Conservation (phyloP, 1,284 basidiomycete genomes). For the Lentinula novae-zelandiae region DNA sequence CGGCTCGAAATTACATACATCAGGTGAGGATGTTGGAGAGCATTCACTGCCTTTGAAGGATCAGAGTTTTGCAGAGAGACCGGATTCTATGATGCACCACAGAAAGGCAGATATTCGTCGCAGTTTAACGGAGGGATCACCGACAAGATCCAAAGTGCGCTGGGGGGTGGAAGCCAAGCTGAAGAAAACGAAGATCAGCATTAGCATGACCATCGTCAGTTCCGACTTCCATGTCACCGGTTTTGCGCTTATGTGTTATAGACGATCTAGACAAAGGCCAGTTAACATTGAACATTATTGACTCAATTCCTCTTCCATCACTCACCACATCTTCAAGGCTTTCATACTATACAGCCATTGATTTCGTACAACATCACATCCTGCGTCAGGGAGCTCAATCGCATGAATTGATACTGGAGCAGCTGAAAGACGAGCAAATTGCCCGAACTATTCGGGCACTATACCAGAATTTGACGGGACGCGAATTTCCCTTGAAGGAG, state of each 20-base stretch:
- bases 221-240: too few species aligned
- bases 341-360: constrained; percentile 27
- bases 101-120: not conserved
- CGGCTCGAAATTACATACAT: not conserved
- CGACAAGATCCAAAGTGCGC: constrained; percentile 4
- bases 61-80: not conserved
- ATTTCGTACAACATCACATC: constrained; percentile 39
- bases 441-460: constrained; percentile 29
- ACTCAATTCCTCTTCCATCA: too few species aligned
- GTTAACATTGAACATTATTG: not conserved
- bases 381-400: constrained; percentile 33
- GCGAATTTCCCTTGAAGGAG: constrained; percentile 24
- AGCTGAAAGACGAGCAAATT: constrained; percentile 37
- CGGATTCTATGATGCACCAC: not conserved
- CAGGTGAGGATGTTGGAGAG: not conserved
- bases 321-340: not conserved
- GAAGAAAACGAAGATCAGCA: constrained; percentile 2
- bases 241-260: not conserved
- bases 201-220: not conserved
- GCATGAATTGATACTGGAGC: constrained; percentile 36
- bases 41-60: not conserved
- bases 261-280: constrained; percentile 12
- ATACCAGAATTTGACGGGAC: constrained; percentile 24
- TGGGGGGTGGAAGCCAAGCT: not conserved
- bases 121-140: constrained; percentile 13